Base-by-base conservation (phyloP, 495 filamentous ascomycete genomes). In the Podospora bellae-mahoneyi region DNA sequence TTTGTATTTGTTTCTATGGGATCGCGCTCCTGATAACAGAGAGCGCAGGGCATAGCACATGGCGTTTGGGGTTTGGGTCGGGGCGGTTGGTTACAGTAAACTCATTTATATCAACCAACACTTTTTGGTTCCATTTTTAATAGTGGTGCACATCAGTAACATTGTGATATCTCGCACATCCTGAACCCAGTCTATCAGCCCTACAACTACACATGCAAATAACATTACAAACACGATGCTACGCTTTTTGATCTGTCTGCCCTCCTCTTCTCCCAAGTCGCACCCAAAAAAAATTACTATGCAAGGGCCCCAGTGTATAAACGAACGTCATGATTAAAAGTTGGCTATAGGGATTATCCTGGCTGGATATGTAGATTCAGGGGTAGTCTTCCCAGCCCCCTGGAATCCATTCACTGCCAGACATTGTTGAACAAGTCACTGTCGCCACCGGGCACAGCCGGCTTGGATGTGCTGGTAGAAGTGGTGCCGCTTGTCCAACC, bases 351-450 rank as follows among this genome's bases (percentile, higher is more conserved):
- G 34, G 34, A 48, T 48, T 48, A 48, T 48, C 39, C 39, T 48
- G 39, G 7, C 15, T 48, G 0, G 30, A 32, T 5, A 32, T 48
- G 39, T 10, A 2, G 39, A 16, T 48, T 48, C 39, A 48, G 39
- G 39, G 9, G 39, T 48, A 48, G 5, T 10, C 9, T 13, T 48
- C 39, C 5, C 39, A 13, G 39, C 7, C 39, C 53, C 20, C 20
- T 10, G 30, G 7, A 6, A 27, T 55, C 54, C 44, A 26, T 57
- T 78, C 79, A 96, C 78, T 92, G 84, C 93, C 93, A 97, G 68
- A 97, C 93, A 80, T 97, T 97, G 55, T 91, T 93, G 77, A 96
- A 97, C 73, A 97, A 78, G 81, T 97, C 93, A 48, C 39, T 48
- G 71, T 97, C 93, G 64, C 82, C 87, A 3, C 86, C 88, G 78